Base-by-base conservation (phyloP, 208 protist genomes). In the Endotrypanum monterogeii region DNA sequence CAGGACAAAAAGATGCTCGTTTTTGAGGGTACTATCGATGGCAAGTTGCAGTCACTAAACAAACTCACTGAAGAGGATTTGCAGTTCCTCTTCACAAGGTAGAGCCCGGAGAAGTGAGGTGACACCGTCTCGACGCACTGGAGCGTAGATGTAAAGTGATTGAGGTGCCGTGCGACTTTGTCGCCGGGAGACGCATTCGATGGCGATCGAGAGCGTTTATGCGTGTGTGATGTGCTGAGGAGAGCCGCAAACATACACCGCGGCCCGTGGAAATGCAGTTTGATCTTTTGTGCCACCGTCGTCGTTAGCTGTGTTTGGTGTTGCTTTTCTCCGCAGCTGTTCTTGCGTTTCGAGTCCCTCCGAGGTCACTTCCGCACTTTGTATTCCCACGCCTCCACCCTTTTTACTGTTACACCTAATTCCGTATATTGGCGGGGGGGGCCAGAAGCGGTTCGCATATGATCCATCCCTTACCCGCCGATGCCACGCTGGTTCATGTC, bases 1-100 rank as follows among this genome's bases (percentile, higher is more conserved):
- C 96, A 98, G 79, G 89, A 96, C 37, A 97, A 95, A 73, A 99
- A 99, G 76, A 95, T 96, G 91, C 90, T 98, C 41, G 94, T 98
- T 35, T 96, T 98, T 72, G 92, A 97, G 72, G 94, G 94, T 48
- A 98, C 94, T 7, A 89, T 98, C n/a, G 94, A 98, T 80, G 91
- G 92, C n/a, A 94, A 93, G 67, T 67, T 93, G 66, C 84, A 83
- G 66, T 92, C 92, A 0, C 83, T 98, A 30, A 89, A 88, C 65
- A 88, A 92, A 65, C 84, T 98, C 51, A 87, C 83, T 20, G 85
- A 88, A 61, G 92, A 98, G 61, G 94, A 98, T 74, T 73, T 98
- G 57, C 86, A 94, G 67, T 98, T 98, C 66, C 79, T 98, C 39
- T 98, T 98, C 68, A 95, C 91, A 18, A 80, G 89, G 18, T 97